Evolutionary conservation across 2,329 filamentous ascomycete species (phyloP), one percentile per base, ranked within the genome.

Genomic region (Calonectria fujianensis): DNA sequence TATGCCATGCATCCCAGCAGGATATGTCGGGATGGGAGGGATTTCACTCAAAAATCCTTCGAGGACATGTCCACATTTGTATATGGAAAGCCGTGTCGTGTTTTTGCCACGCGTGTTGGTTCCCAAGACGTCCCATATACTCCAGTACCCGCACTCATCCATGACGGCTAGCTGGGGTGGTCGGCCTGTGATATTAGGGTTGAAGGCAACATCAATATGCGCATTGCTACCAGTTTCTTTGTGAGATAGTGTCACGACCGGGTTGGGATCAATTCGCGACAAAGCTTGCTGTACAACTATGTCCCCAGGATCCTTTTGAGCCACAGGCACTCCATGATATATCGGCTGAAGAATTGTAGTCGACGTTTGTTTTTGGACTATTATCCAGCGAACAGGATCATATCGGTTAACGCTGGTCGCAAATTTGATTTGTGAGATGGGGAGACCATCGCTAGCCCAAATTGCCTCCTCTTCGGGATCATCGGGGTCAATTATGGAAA

Each of bases 71-170:
- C 90, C 90, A 68, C 85, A 85, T 66, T 83, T 83, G 24, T 71
- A 80, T 41, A 85, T 80, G 10, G 81, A 82, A 24, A 84, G 81
- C 14, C 79, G 85, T 39, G 85, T 77, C 11, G 79, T 83, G 37
- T 81, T 85, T 27, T 84, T 83, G 29, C 83, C 81, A 14, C 82
- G 80, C 24, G 84, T 76, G 73, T 82, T 80, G 75, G 80, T 86
- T 69, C 85, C 86, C 16, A 79, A 77, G 31, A 94, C 85, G 74
- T 94, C 88, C 92, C 93, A 95, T 5, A 95, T 83, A 54, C 87
- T 92, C 94, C 94, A 96, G 72, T 86, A 87, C 1, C 93, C 94
- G 41, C 85, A 85, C 67, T 91, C 87, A 79, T 96, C 93, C 24
- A 96, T 86, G 32, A 95, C 86, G 20, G 89, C 92, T 68, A 96